Evolutionary conservation across 2,329 filamentous ascomycete genomes (phyloP).

Genomic region (Septoria petroselini): DNA sequence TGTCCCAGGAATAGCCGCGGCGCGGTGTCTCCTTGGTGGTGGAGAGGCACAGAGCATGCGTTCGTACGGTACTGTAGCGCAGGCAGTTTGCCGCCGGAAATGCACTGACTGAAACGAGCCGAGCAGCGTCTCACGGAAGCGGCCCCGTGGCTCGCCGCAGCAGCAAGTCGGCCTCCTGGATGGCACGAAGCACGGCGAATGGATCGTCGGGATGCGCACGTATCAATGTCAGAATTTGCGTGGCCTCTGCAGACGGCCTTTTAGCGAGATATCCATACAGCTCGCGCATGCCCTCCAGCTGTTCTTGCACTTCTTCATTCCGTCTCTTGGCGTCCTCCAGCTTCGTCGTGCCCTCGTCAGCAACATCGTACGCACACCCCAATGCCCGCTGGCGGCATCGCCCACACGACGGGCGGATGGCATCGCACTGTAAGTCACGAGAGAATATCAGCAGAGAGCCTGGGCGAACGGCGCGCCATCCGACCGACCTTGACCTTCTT

Average conservation of each 20-base stretch:
- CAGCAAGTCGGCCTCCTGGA: conserved; percentile 13
- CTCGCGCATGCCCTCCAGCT: conserved; percentile 9
- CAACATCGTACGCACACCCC: conserved; percentile 12
- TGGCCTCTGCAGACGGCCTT: conserved; percentile 6
- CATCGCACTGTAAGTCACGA: conserved; percentile 7
- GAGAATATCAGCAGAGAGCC: conserved; percentile 4
- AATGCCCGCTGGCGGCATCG: conserved; percentile 10
- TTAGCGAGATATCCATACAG: conserved; percentile 6
- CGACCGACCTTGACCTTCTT: conserved; percentile 14
- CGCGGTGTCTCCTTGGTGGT: too few species aligned
- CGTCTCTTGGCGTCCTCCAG: conserved; percentile 9
- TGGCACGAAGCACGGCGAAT: conserved; percentile 10
- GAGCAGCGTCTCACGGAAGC: too few species aligned
- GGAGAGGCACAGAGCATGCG: too few species aligned
- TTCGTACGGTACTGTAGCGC: too few species aligned
- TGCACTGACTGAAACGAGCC: too few species aligned
- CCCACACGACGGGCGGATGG: conserved; percentile 5
- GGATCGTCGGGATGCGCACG: conserved; percentile 9
- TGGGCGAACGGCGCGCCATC: too few species aligned
- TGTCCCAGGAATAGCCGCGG: too few species aligned
- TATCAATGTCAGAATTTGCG: conserved; percentile 9
- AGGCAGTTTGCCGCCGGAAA: too few species aligned
- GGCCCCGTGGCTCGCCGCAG: conserved; percentile 11
- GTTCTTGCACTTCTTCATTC: conserved; percentile 8
- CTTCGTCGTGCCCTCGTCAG: conserved; percentile 8